Evolutionary conservation across 768 basidiomycete species (phyloP).

Genomic region (Amanita thiersii): DNA sequence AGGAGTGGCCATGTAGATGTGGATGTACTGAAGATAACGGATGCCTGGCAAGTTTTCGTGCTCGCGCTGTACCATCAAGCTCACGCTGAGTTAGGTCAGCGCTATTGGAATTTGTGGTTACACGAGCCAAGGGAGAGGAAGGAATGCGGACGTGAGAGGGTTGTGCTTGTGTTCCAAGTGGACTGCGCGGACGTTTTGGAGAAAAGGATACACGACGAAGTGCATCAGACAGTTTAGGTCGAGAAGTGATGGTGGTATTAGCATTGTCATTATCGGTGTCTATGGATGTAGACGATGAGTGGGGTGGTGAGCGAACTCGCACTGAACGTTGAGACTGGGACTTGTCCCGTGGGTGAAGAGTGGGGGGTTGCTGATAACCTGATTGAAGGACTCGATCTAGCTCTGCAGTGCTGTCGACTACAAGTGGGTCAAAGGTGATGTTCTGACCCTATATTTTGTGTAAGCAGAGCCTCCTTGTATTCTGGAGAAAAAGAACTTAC

Average conservation of each 20-base stretch:
- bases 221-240: conserved; percentile 65
- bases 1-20: conserved; percentile 22
- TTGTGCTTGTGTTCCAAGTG: too few relatives aligned
- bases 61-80: conserved; percentile 9
- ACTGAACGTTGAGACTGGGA: conserved; percentile 21
- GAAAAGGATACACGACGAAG: conserved; percentile 67
- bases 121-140: conserved; percentile 9
- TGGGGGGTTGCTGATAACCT: conserved; percentile 31
- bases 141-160: too few relatives aligned
- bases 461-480: conserved; percentile 4
- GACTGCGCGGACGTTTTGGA: conserved; percentile 62
- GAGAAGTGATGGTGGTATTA: conserved; percentile 29
- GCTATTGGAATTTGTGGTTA: background rate
- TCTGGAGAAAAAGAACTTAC: conserved; percentile 24
- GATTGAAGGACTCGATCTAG: conserved; percentile 53
- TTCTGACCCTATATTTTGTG: conserved; percentile 21
- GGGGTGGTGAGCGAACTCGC: conserved; percentile 33
- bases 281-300: conserved; percentile 38
- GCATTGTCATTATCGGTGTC: conserved; percentile 37
- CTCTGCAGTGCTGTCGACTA: conserved; percentile 55
- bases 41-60: conserved; percentile 15
- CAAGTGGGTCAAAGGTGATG: conserved; percentile 44
- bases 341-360: conserved; percentile 8
- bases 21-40: conserved; percentile 2
- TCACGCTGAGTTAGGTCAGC: background rate